Evolutionary conservation across 345 rosid genomes (phyloP).

Genomic region (Dimocarpus longan): DNA sequence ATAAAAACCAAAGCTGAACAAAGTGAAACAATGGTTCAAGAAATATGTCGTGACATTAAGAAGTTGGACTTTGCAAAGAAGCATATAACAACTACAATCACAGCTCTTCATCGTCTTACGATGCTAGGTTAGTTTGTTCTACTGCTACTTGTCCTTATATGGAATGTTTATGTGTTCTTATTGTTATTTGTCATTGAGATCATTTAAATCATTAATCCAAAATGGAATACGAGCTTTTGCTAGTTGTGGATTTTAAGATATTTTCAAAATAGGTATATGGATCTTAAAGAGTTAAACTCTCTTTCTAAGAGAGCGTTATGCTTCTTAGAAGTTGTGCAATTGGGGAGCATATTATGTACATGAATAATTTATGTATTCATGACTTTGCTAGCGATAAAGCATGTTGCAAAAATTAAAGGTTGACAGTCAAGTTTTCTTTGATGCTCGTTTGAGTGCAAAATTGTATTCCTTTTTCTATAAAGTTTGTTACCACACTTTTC

Average conservation of each 20-base stretch:
- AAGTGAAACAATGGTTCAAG: slow-evolving; percentile 99
- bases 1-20: slow-evolving; percentile 99
- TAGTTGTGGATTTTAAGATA: neutral
- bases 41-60: slow-evolving; percentile 98
- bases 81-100: slow-evolving; percentile 95
- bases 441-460: neutral
- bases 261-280: neutral
- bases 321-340: neutral
- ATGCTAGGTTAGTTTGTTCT: slow-evolving; percentile 76
- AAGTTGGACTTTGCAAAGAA: slow-evolving; percentile 99
- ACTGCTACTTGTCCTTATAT: neutral
- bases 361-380: neutral
- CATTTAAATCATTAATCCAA: neutral
- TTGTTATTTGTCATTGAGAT: slow-evolving; percentile 4
- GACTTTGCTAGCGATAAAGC: neutral
- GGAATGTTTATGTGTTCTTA: neutral
- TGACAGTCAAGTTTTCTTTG: neutral
- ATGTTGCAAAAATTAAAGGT: neutral
- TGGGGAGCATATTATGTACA: neutral
- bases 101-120: slow-evolving; percentile 99
- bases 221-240: neutral
- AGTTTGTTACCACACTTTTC: slow-evolving; percentile 25
- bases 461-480: slow-evolving; percentile 5
- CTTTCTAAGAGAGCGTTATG: neutral
- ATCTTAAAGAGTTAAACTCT: neutral